Evolutionary conservation across 164 flowering plant species (phyloP), one percentile per base, ranked within the genome.

Genomic region (Aristolochia contorta): DNA sequence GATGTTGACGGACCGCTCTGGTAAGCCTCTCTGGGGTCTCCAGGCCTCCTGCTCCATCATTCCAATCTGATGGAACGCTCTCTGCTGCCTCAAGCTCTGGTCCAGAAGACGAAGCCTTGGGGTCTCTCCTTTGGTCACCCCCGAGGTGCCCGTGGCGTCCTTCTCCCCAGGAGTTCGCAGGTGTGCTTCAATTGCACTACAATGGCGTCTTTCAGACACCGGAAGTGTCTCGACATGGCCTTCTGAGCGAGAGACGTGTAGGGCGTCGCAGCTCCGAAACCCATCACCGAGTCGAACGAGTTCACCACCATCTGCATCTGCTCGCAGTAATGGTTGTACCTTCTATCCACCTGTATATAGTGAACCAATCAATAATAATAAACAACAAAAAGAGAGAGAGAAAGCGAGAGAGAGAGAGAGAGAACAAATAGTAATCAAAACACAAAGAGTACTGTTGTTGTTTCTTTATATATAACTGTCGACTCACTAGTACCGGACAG

Each of bases 41-140:
- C 99, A 94, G 15, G 99, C 87, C 70, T 94, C 99, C 71, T 85
- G 95, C 22, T 94, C 99, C 84, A 88, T 82, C 85, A 89, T 85
- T 0, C 96, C 96, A 82, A 91, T 86, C 67, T 89, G 97, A 16
- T 87, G 87, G 54, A 94, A 86, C 0, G 89, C 86, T 46, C 94
- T 71, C 60, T 94, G 99, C 54, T 91, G 97, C 27, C 99, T 79
- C 13, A 88, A 63, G 69, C 93, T 94, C 68, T 94, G 97, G 46
- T 94, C 99, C 4, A 94, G 74, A 67, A 91, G 16, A 60, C 73
- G 77, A 1, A 94, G 80, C 75, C 99, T 74, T 13, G 99, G 99
- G 0, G 99, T 94, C 71, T 94, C 99, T 15, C 99, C 99, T 67
- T 83, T 91, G 0, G 97, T 94, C 24, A 94, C 65, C 8, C 89